Conservation (phyloP, 2,329 filamentous ascomycete species). For the Aspergillus brunneoviolaceus region DNA sequence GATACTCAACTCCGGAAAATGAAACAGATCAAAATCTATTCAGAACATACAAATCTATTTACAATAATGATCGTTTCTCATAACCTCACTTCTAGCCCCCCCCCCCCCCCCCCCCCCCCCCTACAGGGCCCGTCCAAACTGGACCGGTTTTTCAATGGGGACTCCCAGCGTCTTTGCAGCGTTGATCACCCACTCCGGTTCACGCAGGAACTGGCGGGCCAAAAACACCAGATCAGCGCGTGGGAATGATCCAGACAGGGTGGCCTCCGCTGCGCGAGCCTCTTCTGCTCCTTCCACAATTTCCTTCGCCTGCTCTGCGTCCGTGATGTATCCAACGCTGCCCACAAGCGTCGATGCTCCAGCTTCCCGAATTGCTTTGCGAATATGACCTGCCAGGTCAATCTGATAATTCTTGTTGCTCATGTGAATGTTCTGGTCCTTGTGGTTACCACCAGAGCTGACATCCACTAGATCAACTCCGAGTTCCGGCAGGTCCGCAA, state of each 20-base stretch:
- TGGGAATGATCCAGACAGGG: constrained; percentile 29
- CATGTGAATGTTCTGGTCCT: constrained; percentile 43
- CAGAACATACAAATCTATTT: not conserved
- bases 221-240: constrained; percentile 52
- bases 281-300: constrained; percentile 44
- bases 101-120: not conserved
- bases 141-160: constrained; percentile 49
- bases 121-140: constrained; percentile 41
- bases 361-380: constrained; percentile 37
- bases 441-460: constrained; percentile 47
- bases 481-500: constrained; percentile 41
- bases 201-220: constrained; percentile 55
- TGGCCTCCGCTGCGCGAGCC: constrained; percentile 25
- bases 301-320: constrained; percentile 51
- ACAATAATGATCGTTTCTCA: not conserved
- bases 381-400: constrained; percentile 49
- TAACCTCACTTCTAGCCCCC: not conserved
- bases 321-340: constrained; percentile 55
- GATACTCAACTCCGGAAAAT: not conserved
- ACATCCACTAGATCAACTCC: constrained; percentile 50
- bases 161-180: constrained; percentile 52
- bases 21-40: not conserved
- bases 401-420: constrained; percentile 52
- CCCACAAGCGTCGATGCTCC: constrained; percentile 49
- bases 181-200: constrained; percentile 55